Conservation (phyloP, 2,329 filamentous ascomycete species). For the Monilinia fructigena region DNA sequence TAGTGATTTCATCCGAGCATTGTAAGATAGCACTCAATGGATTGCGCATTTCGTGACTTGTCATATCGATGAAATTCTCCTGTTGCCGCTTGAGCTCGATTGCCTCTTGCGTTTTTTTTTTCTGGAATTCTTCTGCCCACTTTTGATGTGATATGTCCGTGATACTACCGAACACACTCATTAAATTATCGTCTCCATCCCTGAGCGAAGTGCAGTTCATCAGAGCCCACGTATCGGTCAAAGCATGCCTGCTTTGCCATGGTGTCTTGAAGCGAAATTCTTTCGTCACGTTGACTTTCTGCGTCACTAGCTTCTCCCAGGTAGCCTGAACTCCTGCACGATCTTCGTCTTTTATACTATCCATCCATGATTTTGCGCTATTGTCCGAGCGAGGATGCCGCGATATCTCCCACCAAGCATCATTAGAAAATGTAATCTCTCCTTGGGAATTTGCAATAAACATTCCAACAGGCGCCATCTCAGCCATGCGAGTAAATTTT, state of each 20-base stretch:
- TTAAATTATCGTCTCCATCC: constrained; percentile 63
- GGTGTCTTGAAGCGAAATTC: constrained; percentile 74
- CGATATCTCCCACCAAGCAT: constrained; percentile 51
- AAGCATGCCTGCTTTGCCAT: constrained; percentile 59
- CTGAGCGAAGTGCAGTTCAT: constrained; percentile 76
- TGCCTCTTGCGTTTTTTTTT: constrained; percentile 51
- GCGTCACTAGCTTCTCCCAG: constrained; percentile 61
- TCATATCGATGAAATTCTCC: constrained; percentile 79
- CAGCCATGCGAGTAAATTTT: constrained; percentile 67
- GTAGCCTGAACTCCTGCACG: constrained; percentile 55
- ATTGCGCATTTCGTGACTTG: constrained; percentile 69
- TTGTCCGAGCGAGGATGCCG: constrained; percentile 64
- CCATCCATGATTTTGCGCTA: constrained; percentile 75
- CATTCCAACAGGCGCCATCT: constrained; percentile 72
- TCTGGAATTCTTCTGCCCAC: constrained; percentile 53
- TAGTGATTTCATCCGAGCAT: constrained; percentile 71
- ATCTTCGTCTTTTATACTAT: constrained; percentile 68
- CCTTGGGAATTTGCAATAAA: constrained; percentile 73
- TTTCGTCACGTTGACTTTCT: constrained; percentile 63
- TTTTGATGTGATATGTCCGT: constrained; percentile 87
- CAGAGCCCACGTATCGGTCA: constrained; percentile 71
- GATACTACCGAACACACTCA: constrained; percentile 78
- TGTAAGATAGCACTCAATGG: constrained; percentile 69
- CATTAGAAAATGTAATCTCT: constrained; percentile 70
- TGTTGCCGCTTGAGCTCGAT: constrained; percentile 65